These are phyloP conservation scores for Ceratobasidium sp. DNA, from an alignment of 1,284 basidiomycete genomes.

Conservation along the genomic window DNA sequence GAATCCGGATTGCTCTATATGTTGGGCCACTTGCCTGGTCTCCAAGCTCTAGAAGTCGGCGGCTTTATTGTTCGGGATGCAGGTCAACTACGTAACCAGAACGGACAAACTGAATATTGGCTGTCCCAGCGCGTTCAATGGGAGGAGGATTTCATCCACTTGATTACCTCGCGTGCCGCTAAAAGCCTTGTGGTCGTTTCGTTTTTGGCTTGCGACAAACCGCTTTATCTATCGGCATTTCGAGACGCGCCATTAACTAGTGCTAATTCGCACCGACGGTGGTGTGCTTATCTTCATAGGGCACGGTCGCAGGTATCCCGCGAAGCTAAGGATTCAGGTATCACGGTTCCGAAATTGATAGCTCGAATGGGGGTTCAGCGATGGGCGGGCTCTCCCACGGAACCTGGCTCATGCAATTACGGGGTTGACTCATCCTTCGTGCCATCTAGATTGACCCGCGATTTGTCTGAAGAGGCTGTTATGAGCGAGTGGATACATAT, in stretches of 20 bases:
- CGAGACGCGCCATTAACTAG: background rate
- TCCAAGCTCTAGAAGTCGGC: slow-evolving; percentile 24
- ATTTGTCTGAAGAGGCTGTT: slow-evolving; percentile 14
- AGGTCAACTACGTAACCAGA: background rate
- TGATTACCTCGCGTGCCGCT: slow-evolving; percentile 7
- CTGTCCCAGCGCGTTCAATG: slow-evolving; percentile 19
- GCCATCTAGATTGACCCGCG: background rate
- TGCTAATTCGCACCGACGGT: background rate
- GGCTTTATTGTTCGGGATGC: slow-evolving; percentile 30
- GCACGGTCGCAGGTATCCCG: background rate
- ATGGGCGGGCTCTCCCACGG: background rate
- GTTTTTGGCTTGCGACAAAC: slow-evolving; percentile 32
- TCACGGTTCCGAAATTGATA: slow-evolving; percentile 4
- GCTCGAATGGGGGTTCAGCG: background rate
- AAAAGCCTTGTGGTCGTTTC: slow-evolving; percentile 22
- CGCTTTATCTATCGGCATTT: slow-evolving; percentile 15
- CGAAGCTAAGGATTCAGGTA: background rate
- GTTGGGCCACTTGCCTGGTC: slow-evolving; percentile 3
- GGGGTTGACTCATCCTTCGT: slow-evolving; percentile 1
- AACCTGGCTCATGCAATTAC: slow-evolving; percentile 4
- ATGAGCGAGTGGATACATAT: slow-evolving; percentile 27
- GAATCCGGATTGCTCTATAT: slow-evolving; percentile 12
- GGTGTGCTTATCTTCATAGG: slow-evolving; percentile 12
- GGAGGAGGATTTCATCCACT: slow-evolving; percentile 35
- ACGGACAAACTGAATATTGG: slow-evolving; percentile 17